Evolutionary conservation across 768 basidiomycete species (phyloP), one percentile per base, ranked within the genome.

Genomic region (Rhodotorula diobovata): DNA sequence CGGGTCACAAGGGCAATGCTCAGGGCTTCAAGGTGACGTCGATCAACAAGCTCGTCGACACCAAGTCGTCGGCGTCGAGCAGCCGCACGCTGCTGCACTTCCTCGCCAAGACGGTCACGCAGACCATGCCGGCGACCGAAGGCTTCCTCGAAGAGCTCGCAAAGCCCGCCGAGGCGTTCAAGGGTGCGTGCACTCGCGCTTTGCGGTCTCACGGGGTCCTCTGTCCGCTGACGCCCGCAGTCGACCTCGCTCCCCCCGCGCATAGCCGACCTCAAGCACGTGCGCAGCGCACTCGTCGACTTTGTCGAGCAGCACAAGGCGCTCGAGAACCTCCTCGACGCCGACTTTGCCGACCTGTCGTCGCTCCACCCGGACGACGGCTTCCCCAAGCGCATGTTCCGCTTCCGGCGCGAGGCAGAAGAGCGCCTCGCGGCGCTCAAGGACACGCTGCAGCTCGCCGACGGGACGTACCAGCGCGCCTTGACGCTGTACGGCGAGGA

Each of bases 1-100:
- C 92, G 63, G 93, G 94, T 64, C 85, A 92, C 77, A 96, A 95
- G 80, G 95, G 95, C 66, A 94, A 94, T 43, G 96, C 96, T 2
- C 95, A 91, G 76, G 95, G 95, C 69, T 99, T 99, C 86, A 87
- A 90, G 77, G 87, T 98, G 63, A 93, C 91, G 82, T 95, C 93
- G 80, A 94, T 99, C 81, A 98, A 99, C 83, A 93, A 93, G 93
- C 84, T 99, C 63, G 95, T 96, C 50, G 96, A 99, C 79, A 99
- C 95, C 10, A 99, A 99, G 81, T 95, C 93, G 10, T 86, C 91
- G 54, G 61, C 57, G 25, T 72, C 74, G 34, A 61, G 66, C 34
- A 89, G 93, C 78, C 92, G 90, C 21, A 99, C 94, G 0, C 84
- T 98, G 48, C 84, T 99, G 2, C 94, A 98, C 81, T 98, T 97